A percentile compares a stretch with the other conserved stretches of the same genome.
Evolutionary conservation across 306 rosid genomes (phyloP).

Genomic region (Cercis canadensis): DNA sequence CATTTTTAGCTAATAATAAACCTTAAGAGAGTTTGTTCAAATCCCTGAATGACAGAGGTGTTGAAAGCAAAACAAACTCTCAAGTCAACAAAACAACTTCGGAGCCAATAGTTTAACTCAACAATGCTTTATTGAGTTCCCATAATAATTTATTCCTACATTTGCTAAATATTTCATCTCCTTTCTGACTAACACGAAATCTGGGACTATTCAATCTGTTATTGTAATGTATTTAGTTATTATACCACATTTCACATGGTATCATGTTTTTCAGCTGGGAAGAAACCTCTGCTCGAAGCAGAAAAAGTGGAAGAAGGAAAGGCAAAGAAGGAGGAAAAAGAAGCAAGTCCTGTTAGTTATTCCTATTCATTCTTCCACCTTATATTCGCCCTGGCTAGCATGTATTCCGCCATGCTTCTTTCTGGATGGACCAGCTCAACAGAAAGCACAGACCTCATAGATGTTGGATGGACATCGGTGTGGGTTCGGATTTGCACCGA

Average conservation of each 20-base stretch:
- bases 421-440: constrained; percentile 88
- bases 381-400: constrained; percentile 92
- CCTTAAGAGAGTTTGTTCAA: too few relatives aligned
- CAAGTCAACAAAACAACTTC: too few relatives aligned
- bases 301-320: constrained; percentile 81
- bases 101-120: neutral
- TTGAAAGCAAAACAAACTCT: too few relatives aligned
- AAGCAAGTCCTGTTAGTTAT: constrained; percentile 75
- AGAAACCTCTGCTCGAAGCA: constrained; percentile 71
- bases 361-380: constrained; percentile 92
- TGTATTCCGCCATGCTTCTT: constrained; percentile 98
- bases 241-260: constrained; percentile 4
- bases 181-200: neutral
- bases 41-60: too few relatives aligned
- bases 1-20: too few relatives aligned
- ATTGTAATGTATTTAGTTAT: neutral
- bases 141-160: neutral
- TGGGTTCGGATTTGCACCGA: constrained; percentile 94
- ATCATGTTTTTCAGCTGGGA: constrained; percentile 48
- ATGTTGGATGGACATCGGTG: constrained; percentile 97
- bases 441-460: constrained; percentile 81
- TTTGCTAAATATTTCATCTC: neutral
- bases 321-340: constrained; percentile 63
- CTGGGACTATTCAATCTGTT: neutral
- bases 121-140: neutral